Evolutionary conservation across 495 filamentous ascomycete genomes (phyloP).

Genomic region (Baudoinia panamericana): DNA sequence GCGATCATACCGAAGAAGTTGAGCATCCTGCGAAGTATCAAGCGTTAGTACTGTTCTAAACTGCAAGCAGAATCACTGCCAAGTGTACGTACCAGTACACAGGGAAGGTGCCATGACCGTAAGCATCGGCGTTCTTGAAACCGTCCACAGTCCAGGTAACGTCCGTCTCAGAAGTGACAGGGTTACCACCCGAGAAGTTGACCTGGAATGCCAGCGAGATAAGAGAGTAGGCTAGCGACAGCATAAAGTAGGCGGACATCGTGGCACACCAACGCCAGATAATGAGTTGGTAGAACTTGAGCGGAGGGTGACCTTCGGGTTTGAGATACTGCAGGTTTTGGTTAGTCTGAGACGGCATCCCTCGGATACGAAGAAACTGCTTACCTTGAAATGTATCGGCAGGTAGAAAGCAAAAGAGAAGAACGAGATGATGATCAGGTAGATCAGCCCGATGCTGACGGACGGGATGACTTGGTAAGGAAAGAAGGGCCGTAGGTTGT

Average conservation of each 20-base stretch:
- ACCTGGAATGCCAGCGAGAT: slow-evolving; percentile 54
- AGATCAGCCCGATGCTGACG: slow-evolving; percentile 54
- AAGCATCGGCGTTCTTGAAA: slow-evolving; percentile 39
- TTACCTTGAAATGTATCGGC: slow-evolving; percentile 44
- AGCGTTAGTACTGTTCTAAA: too few species aligned
- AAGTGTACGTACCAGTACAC: too few species aligned
- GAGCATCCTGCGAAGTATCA: slow-evolving; percentile 42
- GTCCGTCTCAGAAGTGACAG: slow-evolving; percentile 26
- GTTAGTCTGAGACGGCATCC: not conserved
- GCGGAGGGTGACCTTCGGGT: slow-evolving; percentile 39
- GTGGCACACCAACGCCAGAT: slow-evolving; percentile 50
- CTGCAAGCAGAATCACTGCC: too few species aligned
- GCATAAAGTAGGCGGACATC: slow-evolving; percentile 49
- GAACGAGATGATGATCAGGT: slow-evolving; percentile 61
- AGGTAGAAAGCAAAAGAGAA: slow-evolving; percentile 61
- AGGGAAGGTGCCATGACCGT: slow-evolving; percentile 46
- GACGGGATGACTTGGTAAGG: slow-evolving; percentile 45
- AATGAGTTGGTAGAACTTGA: slow-evolving; percentile 48
- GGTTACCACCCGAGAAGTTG: slow-evolving; percentile 35
- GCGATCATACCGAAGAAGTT: slow-evolving; percentile 60
- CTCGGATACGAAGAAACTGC: too few species aligned
- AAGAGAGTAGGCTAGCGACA: slow-evolving; percentile 54
- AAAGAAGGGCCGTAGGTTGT: slow-evolving; percentile 51
- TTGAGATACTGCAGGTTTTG: slow-evolving; percentile 36
- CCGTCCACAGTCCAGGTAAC: slow-evolving; percentile 36